Evolutionary conservation across 495 filamentous ascomycete genomes (phyloP).

Genomic region (Daldinia caldariorum): DNA sequence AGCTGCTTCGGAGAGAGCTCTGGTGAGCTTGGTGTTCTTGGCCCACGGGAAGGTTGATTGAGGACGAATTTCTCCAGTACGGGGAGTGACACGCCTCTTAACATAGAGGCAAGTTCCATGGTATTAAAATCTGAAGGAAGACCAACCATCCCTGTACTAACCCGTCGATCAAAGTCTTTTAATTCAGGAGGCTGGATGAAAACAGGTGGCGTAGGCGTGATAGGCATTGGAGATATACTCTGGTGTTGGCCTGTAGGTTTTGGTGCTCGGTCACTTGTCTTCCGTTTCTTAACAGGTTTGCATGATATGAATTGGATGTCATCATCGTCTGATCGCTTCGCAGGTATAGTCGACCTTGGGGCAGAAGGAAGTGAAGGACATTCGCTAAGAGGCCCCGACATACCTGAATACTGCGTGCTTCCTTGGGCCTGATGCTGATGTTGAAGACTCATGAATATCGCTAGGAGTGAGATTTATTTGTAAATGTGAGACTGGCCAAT

Average conservation of each 20-base stretch:
- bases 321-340: slow-evolving; percentile 51
- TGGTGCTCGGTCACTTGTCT: slow-evolving; percentile 39
- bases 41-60: slow-evolving; percentile 40
- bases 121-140: slow-evolving; percentile 42
- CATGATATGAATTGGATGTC: slow-evolving; percentile 59
- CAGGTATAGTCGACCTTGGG: slow-evolving; percentile 19
- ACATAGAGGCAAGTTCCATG: slow-evolving; percentile 35
- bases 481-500: not conserved
- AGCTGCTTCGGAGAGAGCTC: slow-evolving; percentile 50
- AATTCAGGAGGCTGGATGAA: slow-evolving; percentile 15
- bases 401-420: slow-evolving; percentile 1
- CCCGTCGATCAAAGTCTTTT: slow-evolving; percentile 40
- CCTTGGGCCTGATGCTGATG: slow-evolving; percentile 10
- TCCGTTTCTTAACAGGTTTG: slow-evolving; percentile 54
- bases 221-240: slow-evolving; percentile 4
- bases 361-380: slow-evolving; percentile 10
- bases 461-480: slow-evolving; percentile 5
- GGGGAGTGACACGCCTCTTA: slow-evolving; percentile 50
- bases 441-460: slow-evolving; percentile 20
- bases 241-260: slow-evolving; percentile 13
- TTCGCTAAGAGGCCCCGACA: slow-evolving; percentile 1
- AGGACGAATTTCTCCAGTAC: slow-evolving; percentile 43
- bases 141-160: slow-evolving; percentile 51
- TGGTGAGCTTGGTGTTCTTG: slow-evolving; percentile 39
- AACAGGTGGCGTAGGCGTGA: slow-evolving; percentile 8